Base-by-base conservation (phyloP, 495 filamentous ascomycete species). In the Darksidea phi region DNA sequence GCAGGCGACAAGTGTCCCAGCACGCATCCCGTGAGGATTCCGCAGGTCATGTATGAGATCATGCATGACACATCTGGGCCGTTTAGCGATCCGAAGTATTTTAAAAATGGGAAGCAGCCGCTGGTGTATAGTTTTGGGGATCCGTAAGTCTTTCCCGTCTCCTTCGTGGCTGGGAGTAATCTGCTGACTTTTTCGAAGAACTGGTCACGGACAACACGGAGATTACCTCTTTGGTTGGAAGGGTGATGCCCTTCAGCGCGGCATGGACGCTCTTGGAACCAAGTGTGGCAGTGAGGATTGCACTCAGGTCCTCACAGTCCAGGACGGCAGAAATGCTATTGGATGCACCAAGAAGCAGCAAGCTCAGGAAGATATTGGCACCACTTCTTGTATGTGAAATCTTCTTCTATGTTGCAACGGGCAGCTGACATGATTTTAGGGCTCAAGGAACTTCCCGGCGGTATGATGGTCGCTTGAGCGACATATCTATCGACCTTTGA, bases 11-110 rank as follows among this genome's bases (percentile, higher is more conserved):
- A 67, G 50, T 80, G 78, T 71, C 78, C 78, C 1, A 67, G 73
- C 13, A 75, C 72, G 0, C 78, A 80, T 69, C 77, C 78, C 2
- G 71, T 80, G 23, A 63, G 71, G 0, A 77, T 80, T 47, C 78
- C 78, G 3, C 78, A 80, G 69, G 71, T 80, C 42, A 78, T 79
- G 74, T 78, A 77, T 61, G 78, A 80, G 67, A 77, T 80, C n/a
- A 77, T 80, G 45, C 79, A 74, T 72, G 76, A 79, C 46, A 79
- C 75, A 32, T 32, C 28, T 0, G 69, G 64, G 13, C 59, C 47
- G 13, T 80, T 79, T 41, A 76, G 75, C 18, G 57, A 74, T 47
- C 59, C 63, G 12, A 59, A 64, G 1, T 80, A 73, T 75, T 76
- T 71, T 11, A 53, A 69, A 48, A 70, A 75, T 59, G 75, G 74